Percentiles rank a stretch among this genome's conserved stretches.
These are phyloP conservation scores for Suillus subaureus DNA, from an alignment of 768 basidiomycete genomes.

Conservation along the genomic window DNA sequence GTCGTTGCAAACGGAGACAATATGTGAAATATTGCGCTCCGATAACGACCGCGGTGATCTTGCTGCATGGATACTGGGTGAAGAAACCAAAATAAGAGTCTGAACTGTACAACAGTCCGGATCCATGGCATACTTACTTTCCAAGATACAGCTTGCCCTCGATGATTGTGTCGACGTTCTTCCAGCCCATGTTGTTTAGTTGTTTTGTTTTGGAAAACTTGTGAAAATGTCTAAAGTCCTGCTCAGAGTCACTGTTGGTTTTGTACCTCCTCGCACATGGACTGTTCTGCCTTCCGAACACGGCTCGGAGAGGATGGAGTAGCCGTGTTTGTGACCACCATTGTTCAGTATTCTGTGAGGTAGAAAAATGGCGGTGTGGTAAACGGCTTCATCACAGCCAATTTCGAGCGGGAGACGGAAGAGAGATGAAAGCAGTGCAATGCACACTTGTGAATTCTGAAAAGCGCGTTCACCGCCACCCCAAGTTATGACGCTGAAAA, in stretches of 20 bases:
- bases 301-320: slow-evolving; percentile 33
- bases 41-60: slow-evolving; percentile 69
- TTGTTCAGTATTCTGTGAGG: slow-evolving; percentile 20
- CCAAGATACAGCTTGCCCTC: slow-evolving; percentile 68
- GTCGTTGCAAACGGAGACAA: slow-evolving; percentile 76
- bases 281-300: slow-evolving; percentile 20
- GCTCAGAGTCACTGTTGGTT: slow-evolving; percentile 32
- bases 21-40: slow-evolving; percentile 78
- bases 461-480: slow-evolving; percentile 37
- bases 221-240: slow-evolving; percentile 25
- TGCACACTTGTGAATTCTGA: slow-evolving; percentile 1
- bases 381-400: slow-evolving; percentile 35
- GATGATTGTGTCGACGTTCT: slow-evolving; percentile 69
- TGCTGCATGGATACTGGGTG: slow-evolving; percentile 64
- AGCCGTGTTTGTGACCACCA: slow-evolving; percentile 28
- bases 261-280: slow-evolving; percentile 32
- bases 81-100: slow-evolving; percentile 9
- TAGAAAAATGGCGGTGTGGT: slow-evolving; percentile 34
- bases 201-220: slow-evolving; percentile 29
- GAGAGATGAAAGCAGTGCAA: slow-evolving; percentile 30
- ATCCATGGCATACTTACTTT: slow-evolving; percentile 55
- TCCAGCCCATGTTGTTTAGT: slow-evolving; percentile 47
- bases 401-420: slow-evolving; percentile 25
- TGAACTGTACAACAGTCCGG: slow-evolving; percentile 14
- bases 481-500: slow-evolving; percentile 27